Evolutionary conservation across 1,284 basidiomycete genomes (phyloP).

Genomic region (Porogramme epimiltina): DNA sequence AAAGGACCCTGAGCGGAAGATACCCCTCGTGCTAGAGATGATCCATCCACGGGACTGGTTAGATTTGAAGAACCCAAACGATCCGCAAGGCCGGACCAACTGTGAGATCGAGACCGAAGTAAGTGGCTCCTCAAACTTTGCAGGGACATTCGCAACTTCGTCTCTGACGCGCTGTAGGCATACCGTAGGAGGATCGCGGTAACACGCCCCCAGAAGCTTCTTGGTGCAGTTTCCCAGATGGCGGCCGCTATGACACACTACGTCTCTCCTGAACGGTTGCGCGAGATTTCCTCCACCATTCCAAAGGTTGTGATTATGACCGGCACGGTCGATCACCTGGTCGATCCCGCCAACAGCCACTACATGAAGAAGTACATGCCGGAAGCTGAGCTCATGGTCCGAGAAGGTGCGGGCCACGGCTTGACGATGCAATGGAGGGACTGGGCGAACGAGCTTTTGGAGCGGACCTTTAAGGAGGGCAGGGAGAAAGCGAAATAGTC

Average conservation of each 20-base stretch:
- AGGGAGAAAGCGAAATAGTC: constrained; percentile 26
- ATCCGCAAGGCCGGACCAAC: constrained; percentile 62
- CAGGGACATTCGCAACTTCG: not conserved
- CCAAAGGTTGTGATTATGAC: constrained; percentile 70
- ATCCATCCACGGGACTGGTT: constrained; percentile 66
- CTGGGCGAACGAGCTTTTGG: constrained; percentile 60
- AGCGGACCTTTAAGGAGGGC: constrained; percentile 59
- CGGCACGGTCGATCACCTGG: constrained; percentile 74
- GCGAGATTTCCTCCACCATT: constrained; percentile 55
- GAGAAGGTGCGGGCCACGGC: constrained; percentile 70
- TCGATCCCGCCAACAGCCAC: constrained; percentile 58
- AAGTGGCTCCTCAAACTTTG: not conserved
- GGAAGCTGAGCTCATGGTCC: constrained; percentile 67
- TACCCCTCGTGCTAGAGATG: constrained; percentile 59
- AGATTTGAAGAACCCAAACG: constrained; percentile 48
- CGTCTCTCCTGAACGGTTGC: constrained; percentile 58
- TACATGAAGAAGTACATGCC: constrained; percentile 67
- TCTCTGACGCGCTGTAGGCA: constrained; percentile 32
- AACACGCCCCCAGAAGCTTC: constrained; percentile 59
- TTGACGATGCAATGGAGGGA: constrained; percentile 55
- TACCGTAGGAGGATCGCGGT: constrained; percentile 56
- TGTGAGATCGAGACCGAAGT: constrained; percentile 58
- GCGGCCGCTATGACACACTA: constrained; percentile 71
- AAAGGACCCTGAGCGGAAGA: constrained; percentile 50
- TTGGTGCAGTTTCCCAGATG: constrained; percentile 78